Conservation (phyloP, 2,329 filamentous ascomycete species). For the Aureobasidium melanogenum region DNA sequence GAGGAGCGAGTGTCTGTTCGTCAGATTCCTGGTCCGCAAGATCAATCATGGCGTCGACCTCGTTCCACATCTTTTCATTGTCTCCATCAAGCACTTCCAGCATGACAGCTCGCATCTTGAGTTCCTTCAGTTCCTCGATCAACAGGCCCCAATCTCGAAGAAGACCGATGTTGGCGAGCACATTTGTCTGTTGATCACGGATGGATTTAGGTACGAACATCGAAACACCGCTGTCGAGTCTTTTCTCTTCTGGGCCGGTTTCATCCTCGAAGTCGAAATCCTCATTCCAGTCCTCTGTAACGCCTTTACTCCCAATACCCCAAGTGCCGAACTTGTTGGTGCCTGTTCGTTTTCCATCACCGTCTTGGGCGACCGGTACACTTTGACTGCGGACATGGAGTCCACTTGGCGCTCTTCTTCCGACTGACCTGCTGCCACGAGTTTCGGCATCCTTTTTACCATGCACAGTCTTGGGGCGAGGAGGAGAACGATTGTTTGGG, state of each 20-base stretch:
- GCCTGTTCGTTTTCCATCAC: conserved; percentile 44
- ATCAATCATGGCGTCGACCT: conserved; percentile 80
- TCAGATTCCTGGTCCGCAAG: conserved; percentile 62
- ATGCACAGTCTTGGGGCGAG: conserved; percentile 65
- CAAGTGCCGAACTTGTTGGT: conserved; percentile 71
- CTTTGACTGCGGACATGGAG: conserved; percentile 73
- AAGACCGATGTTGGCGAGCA: conserved; percentile 75
- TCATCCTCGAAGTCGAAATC: conserved; percentile 69
- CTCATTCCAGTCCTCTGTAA: conserved; percentile 82
- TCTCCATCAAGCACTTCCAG: conserved; percentile 56
- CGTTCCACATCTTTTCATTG: conserved; percentile 59
- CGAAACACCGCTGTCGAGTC: conserved; percentile 35
- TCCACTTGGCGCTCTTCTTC: conserved; percentile 58
- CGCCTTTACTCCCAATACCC: conserved; percentile 69
- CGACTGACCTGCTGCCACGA: conserved; percentile 59
- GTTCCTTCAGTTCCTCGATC: conserved; percentile 73
- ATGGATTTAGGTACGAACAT: conserved; percentile 76
- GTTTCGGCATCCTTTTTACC: conserved; percentile 64
- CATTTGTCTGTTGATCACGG: conserved; percentile 70
- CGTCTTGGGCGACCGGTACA: conserved; percentile 62
- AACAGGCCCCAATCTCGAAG: conserved; percentile 71
- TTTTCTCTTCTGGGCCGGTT: conserved; percentile 26
- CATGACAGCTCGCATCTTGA: conserved; percentile 60
- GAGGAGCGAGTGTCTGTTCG: conserved; percentile 41
- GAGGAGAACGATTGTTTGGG: conserved; percentile 49